Base-by-base conservation (phyloP, 2,329 filamentous ascomycete species). In the Biscogniauxia mediterranea region DNA sequence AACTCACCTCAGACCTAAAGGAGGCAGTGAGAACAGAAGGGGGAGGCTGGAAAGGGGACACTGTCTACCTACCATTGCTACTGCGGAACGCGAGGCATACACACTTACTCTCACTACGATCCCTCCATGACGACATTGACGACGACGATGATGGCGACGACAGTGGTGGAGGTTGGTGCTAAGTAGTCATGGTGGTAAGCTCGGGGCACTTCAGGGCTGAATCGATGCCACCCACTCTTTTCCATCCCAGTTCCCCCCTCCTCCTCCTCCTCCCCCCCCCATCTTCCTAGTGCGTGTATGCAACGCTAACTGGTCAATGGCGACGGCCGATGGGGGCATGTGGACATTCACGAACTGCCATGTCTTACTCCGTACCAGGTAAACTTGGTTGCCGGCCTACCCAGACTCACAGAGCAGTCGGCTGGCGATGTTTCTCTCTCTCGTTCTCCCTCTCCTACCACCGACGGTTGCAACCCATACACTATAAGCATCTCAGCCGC, bases 401-500 rank as follows among this genome's bases (percentile, higher is more conserved):
- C 38, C 13, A 46, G 38, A n/a, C 38, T 46, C 38, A 46, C 6
- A 46, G 5, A n/a, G 38, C 38, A 46, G 38, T 17, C 28, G 28
- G 28, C 28, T 32, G 28, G 28, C 7, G 28, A 32, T 32, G 28
- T 4, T 32, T 32, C n/a, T 32, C 28, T 32, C 28, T 8, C 28
- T 32, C 28, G 28, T 6, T 32, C 38, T 46, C 11, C 6, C 3
- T n/a, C 38, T 46, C 13, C 11, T 46, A 46, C 38, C 19, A 17
- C 19, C 19, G 50, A 52, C 50, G 19, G 50, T 52, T 52, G 50
- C 50, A 52, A 52, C 50, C 19, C 23, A 21, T 52, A n/a, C n/a
- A n/a, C n/a, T n/a, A 57, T 52, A 46, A 52, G 17, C 28, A n/a
- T 32, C 54, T 57, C 55, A 28, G 23, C 55, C 46, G 25, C 25